Evolutionary conservation across 768 basidiomycete species (phyloP), one percentile per base, ranked within the genome.

Genomic region (Leccinum truebloodii): DNA sequence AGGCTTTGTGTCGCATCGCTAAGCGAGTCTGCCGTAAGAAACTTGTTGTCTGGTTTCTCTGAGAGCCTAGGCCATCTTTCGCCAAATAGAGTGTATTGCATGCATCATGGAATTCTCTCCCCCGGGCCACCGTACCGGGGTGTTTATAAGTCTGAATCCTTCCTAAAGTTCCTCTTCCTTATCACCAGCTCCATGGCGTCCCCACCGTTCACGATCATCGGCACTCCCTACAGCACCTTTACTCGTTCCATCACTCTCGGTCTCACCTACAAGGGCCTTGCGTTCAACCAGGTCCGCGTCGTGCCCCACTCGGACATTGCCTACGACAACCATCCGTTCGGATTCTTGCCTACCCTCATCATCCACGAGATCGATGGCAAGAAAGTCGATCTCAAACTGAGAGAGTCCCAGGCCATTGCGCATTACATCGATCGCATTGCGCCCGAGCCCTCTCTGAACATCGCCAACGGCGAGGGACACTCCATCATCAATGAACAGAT

Each of bases 211-310:
- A 74, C 73, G 13, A 49, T 74, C 64, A 64, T 74, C 30, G 73
- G 73, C 20, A 74, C 73, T 0, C 74, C 73, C 14, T 74, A 66
- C 46, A 75, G 74, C 54, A 74, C 74, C 1, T 74, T 72, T 48
- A 74, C 73, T 8, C 73, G 73, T 18, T 39, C 74, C 34, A 65
- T 74, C 52, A 75, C 73, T 0, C 72, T 74, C 30, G 74, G 49
- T 1, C 63, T 74, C 48, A 63, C 55, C 20, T 61, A 74, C 65
- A 74, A 75, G 53, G 60, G 62, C 18, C 44, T 74, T 16, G 2
- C 67, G 20, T 74, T 74, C 35, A 55, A 69, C 49, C 73, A 74
- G 44, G 59, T 71, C 51, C 55, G 59, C 12, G 67, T 64, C 24
- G 52, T 59, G 5, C 72, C 74, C 0, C 73, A 74, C 62, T 72